Evolutionary conservation across 1,139 yeast species (phyloP), one percentile per base, ranked within the genome.

Genomic region (Zygoascus hellenicus): DNA sequence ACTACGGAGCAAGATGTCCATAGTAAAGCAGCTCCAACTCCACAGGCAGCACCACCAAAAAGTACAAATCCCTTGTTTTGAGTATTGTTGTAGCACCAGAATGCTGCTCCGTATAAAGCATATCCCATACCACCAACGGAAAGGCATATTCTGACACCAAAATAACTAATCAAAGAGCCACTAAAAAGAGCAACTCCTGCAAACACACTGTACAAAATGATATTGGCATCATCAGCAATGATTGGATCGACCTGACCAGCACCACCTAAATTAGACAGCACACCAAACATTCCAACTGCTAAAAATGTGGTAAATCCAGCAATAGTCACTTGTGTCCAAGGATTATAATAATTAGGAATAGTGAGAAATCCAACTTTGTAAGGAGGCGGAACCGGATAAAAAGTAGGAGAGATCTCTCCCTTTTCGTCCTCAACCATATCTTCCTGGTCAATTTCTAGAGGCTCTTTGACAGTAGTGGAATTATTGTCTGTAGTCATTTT

Each of bases 1-100:
- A 78, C 72, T 34, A 75, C 65, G 47, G 79, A 79, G 57, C 76
- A 80, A 22, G 81, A 79, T 37, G 80, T 73, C 83, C 83, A 78
- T 42, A 77, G 68, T 45, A 71, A 61, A 32, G 76, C 69, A 11
- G 83, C 83, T 63, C 79, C 72, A 17, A 75, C 53, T 55, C 83
- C 83, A 55, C 77, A 68, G 56, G 69, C 72, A 13, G 80, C 81
- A 47, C 82, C 82, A 11, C 80, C 74, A 54, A 76, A 75, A 42
- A 77, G 70, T 47, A 75, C 77, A 59, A 76, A 78, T 5, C 80
- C 82, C 35, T 63, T 63, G 55, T 77, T 77, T 47, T 65, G 61
- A 48, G 66, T 73, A 55, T 75, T 75, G 54, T 67, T 65, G 59
- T 63, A 75, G 48, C 71, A 66, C 53, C 77, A 65, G 45, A 77